Percentiles rank a stretch among this genome's conserved stretches.
Evolutionary conservation across 2,329 filamentous ascomycete genomes (phyloP).

Genomic region (Colletotrichum agaves): DNA sequence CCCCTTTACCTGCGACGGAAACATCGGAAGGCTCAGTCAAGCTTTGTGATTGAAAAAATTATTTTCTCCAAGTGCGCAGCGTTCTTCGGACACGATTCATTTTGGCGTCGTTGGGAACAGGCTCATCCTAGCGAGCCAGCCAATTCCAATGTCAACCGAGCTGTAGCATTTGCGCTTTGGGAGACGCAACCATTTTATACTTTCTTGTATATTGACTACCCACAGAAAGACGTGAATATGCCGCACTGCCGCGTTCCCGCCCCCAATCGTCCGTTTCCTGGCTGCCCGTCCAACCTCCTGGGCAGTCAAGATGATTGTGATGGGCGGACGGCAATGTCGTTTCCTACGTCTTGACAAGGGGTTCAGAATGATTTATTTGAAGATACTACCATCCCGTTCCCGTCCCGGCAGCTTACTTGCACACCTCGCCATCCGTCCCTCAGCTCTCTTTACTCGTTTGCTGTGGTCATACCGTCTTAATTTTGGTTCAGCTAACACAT

Average conservation of each 20-base stretch:
- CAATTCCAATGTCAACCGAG: neutral
- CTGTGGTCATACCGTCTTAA: constrained; percentile 4
- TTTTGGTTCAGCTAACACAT: constrained; percentile 6
- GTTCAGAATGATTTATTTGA: neutral
- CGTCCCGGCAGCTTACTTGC: neutral
- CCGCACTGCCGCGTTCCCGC: constrained; percentile 21
- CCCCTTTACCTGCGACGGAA: constrained; percentile 2
- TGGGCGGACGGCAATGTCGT: neutral
- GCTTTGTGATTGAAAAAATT: constrained; percentile 22
- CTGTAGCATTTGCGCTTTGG: constrained; percentile 17
- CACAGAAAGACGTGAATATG: constrained; percentile 1
- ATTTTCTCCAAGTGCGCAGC: neutral
- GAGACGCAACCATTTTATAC: constrained; percentile 17
- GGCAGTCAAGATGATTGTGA: neutral
- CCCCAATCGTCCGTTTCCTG: constrained; percentile 9
- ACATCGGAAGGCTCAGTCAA: constrained; percentile 12
- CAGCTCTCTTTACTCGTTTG: constrained; percentile 9
- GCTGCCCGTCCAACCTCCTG: constrained; percentile 13
- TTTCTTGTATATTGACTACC: constrained; percentile 15
- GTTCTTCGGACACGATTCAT: constrained; percentile 4
- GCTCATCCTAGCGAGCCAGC: constrained; percentile 12
- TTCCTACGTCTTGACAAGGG: neutral
- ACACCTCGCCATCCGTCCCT: neutral
- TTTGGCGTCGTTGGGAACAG: neutral
- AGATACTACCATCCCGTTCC: neutral